Base-by-base conservation (phyloP, 768 basidiomycete genomes). In the Suillus clintonianus region DNA sequence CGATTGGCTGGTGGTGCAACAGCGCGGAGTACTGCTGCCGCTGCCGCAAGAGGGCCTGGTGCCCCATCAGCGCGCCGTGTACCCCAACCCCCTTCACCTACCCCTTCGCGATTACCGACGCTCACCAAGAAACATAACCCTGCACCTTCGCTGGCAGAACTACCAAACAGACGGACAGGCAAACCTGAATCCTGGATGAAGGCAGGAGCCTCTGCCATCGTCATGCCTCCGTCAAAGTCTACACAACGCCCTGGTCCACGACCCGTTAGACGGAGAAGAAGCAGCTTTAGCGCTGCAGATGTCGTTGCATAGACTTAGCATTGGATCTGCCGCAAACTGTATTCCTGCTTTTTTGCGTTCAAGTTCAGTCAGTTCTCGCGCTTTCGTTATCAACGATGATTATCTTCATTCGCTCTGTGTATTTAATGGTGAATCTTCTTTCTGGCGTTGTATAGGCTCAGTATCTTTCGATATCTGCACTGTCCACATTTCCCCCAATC, bases 261-360 rank as follows among this genome's bases (percentile, higher is more conserved):
- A 59, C 89, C 81, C 48, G 85, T 92, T 57, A 83, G 92, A 67
- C 84, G 91, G 65, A 80, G 93, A 71, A 82, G 93, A 64, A 94
- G 93, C 72, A 95, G 94, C 70, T 95, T 95, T 76, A 94, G 94
- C 72, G 82, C 89, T 62, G 92, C 90, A 4, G 93, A 95, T 73
- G 89, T 94, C 24, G 86, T 94, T 64, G 92, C 90, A 70, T 94
- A 79, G 78, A 55, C 41, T 37, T 54, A 63, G 9, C 13, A 60
- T 14, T 56, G 45, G n/a, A 47, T 42, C 48, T 62, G 39, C 41
- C 19, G 39, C 61, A 51, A 58, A 60, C 61, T 48, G 27, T 59
- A 47, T 66, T 47, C 42, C 36, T 57, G 34, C 39, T 41, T 56
- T 62, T 22, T 66, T 66, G 65, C 53, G 68, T 67, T 71, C 61